A percentile compares a stretch with the other conserved stretches of the same genome.
phyloP scores from a whole-genome alignment of 1,284 basidiomycete species.

The Apiotrichum gracile region DNA sequence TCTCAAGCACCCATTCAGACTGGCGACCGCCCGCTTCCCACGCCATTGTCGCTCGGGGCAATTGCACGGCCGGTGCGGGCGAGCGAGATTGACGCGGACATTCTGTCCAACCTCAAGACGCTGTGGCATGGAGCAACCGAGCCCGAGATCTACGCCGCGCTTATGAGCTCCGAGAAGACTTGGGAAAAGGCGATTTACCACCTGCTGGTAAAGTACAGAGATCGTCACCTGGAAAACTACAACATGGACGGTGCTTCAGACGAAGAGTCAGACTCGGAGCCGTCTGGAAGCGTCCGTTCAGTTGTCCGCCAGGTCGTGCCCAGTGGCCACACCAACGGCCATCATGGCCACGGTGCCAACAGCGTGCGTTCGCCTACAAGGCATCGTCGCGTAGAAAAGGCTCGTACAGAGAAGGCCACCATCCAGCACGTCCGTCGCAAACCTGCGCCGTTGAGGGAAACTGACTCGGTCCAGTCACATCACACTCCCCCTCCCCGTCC shows the following conservation, averaged over 20 bases:
- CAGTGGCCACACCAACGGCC: too few species aligned
- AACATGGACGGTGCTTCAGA: slow-evolving; percentile 51
- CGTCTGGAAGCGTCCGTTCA: not conserved
- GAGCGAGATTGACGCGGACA: slow-evolving; percentile 75
- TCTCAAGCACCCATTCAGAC: slow-evolving; percentile 56
- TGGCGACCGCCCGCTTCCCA: slow-evolving; percentile 54
- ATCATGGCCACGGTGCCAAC: too few species aligned
- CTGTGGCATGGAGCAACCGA: slow-evolving; percentile 78
- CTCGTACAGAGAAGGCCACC: slow-evolving; percentile 7
- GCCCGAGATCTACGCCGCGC: slow-evolving; percentile 61
- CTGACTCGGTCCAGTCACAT: slow-evolving; percentile 34
- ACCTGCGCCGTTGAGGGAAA: slow-evolving; percentile 35
- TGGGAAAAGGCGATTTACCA: slow-evolving; percentile 94
- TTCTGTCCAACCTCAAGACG: slow-evolving; percentile 82
- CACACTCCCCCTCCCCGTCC: slow-evolving; percentile 31
- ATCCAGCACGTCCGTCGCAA: slow-evolving; percentile 16
- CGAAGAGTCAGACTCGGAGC: slow-evolving; percentile 16
- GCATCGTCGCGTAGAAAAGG: slow-evolving; percentile 3
- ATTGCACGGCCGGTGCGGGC: slow-evolving; percentile 62
- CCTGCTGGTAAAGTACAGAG: slow-evolving; percentile 71
- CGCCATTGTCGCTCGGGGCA: slow-evolving; percentile 62
- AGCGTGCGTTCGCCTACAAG: slow-evolving; percentile 1
- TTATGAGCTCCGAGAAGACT: slow-evolving; percentile 59
- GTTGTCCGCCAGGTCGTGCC: not conserved
- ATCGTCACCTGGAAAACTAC: slow-evolving; percentile 61